Conservation (phyloP, 257 asterid genomes). For the Solanum medicagineum region DNA sequence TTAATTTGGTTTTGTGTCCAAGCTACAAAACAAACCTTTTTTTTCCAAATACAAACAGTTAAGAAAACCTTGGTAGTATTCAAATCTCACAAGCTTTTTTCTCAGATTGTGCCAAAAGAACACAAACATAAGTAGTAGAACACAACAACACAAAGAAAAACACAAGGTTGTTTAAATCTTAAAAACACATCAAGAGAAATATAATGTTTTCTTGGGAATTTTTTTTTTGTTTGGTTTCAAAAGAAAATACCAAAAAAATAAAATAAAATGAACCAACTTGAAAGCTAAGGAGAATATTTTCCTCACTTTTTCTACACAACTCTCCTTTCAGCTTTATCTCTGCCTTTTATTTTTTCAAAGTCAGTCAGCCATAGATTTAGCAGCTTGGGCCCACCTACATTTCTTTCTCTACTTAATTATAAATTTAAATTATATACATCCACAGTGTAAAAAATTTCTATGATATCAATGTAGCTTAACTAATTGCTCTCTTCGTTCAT, state of each 20-base stretch:
- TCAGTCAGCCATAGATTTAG: conserved; percentile 47
- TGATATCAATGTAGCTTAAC: background rate
- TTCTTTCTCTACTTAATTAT: background rate
- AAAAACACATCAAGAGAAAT: conserved; percentile 10
- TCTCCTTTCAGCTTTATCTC: conserved; percentile 44
- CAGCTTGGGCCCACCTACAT: background rate
- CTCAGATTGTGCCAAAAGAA: conserved; percentile 24
- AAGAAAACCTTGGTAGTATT: conserved; percentile 38
- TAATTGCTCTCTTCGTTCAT: too few relatives aligned
- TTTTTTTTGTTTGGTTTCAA: conserved; percentile 34
- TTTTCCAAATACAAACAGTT: conserved; percentile 47
- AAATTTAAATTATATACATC: background rate
- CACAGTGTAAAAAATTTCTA: background rate
- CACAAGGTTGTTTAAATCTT: conserved; percentile 6
- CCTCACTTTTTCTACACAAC: conserved; percentile 23
- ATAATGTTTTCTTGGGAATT: background rate
- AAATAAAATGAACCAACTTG: background rate
- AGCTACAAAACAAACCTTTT: conserved; percentile 24
- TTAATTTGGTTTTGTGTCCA: background rate
- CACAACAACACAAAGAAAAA: background rate
- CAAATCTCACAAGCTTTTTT: conserved; percentile 3
- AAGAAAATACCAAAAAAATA: conserved; percentile 36
- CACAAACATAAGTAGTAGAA: background rate
- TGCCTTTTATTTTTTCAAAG: conserved; percentile 34
- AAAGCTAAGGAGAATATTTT: conserved; percentile 49